Conservation (phyloP, 768 basidiomycete species). For the Paxillus rubicundulus region DNA sequence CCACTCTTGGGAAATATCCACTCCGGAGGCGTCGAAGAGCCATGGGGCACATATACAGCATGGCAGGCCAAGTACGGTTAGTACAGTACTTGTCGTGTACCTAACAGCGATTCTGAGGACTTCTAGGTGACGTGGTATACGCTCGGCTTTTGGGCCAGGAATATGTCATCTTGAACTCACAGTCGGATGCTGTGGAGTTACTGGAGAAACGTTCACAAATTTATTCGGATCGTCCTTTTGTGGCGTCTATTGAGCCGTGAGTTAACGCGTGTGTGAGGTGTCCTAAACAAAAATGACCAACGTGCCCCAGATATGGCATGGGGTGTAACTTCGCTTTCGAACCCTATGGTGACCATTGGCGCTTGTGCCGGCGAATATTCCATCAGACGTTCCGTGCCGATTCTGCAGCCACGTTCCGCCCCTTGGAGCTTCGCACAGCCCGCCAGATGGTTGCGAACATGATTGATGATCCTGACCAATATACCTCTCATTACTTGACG, state of each 20-base stretch:
- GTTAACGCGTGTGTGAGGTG: not conserved
- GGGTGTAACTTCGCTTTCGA: slow-evolving; percentile 1
- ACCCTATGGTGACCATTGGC: slow-evolving; percentile 8
- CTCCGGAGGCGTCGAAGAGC: not conserved
- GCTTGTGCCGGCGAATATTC: slow-evolving; percentile 18
- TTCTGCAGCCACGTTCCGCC: slow-evolving; percentile 1
- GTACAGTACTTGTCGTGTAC: not conserved
- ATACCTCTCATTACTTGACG: slow-evolving; percentile 4
- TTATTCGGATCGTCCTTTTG: slow-evolving; percentile 45
- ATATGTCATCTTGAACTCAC: slow-evolving; percentile 44
- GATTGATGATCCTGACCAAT: slow-evolving; percentile 6
- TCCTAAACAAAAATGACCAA: not conserved
- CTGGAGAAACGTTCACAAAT: slow-evolving; percentile 44
- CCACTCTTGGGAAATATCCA: slow-evolving; percentile 7
- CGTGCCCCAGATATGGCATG: slow-evolving; percentile 7
- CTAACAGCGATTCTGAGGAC: too few relatives aligned
- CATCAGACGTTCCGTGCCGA: slow-evolving; percentile 15
- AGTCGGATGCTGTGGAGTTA: slow-evolving; percentile 41
- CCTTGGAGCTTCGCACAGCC: slow-evolving; percentile 14
- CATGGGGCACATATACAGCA: slow-evolving; percentile 8
- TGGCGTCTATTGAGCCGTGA: slow-evolving; percentile 6
- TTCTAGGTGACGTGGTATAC: slow-evolving; percentile 41
- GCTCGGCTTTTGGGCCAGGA: slow-evolving; percentile 45
- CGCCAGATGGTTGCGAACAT: slow-evolving; percentile 10
- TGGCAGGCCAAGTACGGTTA: slow-evolving; percentile 10